phyloP scores from a whole-genome alignment of 352 stramenopile species.

The Phytophthora idaei region DNA sequence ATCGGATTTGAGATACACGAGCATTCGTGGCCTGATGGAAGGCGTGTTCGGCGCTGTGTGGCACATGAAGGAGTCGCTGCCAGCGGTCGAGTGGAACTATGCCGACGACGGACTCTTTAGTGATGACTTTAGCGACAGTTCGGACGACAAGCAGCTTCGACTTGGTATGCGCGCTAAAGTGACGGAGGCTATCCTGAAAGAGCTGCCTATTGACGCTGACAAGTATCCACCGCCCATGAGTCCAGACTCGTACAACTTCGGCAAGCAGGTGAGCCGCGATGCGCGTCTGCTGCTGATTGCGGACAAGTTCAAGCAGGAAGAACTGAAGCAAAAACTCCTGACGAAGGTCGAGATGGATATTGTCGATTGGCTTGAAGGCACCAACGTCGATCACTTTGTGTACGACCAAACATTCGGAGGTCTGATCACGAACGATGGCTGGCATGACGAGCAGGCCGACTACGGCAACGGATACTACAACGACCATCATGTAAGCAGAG shows the following conservation, averaged over 20 bases:
- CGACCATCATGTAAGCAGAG: slow-evolving; percentile 71
- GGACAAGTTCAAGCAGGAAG: slow-evolving; percentile 66
- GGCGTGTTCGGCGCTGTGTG: slow-evolving; percentile 67
- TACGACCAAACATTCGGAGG: slow-evolving; percentile 94
- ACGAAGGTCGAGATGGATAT: slow-evolving; percentile 66
- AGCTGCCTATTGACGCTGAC: slow-evolving; percentile 57
- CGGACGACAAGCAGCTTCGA: slow-evolving; percentile 35
- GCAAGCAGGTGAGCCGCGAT: slow-evolving; percentile 78
- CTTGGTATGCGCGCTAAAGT: slow-evolving; percentile 41
- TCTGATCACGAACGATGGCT: slow-evolving; percentile 89
- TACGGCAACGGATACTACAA: slow-evolving; percentile 92
- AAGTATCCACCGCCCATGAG: slow-evolving; percentile 50
- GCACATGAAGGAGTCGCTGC: slow-evolving; percentile 67
- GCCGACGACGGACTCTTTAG: slow-evolving; percentile 59
- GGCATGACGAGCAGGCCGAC: slow-evolving; percentile 57
- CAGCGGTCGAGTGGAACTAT: slow-evolving; percentile 70
- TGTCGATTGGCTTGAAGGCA: slow-evolving; percentile 58
- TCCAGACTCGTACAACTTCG: slow-evolving; percentile 80
- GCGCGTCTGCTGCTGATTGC: slow-evolving; percentile 78
- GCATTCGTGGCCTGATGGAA: slow-evolving; percentile 76
- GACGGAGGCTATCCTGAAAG: slow-evolving; percentile 43
- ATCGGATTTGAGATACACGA: slow-evolving; percentile 60
- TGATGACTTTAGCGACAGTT: slow-evolving; percentile 32
- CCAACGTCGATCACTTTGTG: slow-evolving; percentile 78
- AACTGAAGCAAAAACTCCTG: slow-evolving; percentile 50